These are phyloP conservation scores for Bryum argenteum DNA, from an alignment of 225 moss, liverwort and hornwort species.

Conservation along the genomic window DNA sequence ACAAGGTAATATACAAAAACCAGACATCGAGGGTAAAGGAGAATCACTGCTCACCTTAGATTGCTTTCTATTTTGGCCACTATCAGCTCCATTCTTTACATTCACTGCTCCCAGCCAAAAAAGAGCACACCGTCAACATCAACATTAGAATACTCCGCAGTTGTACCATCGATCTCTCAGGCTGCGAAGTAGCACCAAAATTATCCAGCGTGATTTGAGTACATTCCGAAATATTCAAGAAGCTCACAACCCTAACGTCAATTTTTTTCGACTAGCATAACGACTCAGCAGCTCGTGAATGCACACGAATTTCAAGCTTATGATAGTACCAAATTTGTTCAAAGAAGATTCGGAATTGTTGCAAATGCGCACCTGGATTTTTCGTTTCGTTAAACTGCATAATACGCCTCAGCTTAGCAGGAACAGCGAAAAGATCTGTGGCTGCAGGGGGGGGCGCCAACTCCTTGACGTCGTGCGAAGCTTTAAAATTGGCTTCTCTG, in stretches of 20 bases:
- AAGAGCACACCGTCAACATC: constrained; percentile 10
- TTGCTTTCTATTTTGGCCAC: constrained; percentile 38
- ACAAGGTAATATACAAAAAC: not conserved
- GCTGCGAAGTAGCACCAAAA: not conserved
- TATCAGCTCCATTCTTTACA: constrained; percentile 26
- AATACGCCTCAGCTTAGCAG: constrained; percentile 80
- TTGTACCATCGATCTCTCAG: constrained; percentile 10
- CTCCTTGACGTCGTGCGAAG: constrained; percentile 59
- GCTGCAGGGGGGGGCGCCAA: constrained; percentile 71
- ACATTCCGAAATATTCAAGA: not conserved
- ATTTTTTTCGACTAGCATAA: not conserved
- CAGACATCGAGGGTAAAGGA: not conserved
- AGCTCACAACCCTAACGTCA: not conserved
- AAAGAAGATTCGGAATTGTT: not conserved
- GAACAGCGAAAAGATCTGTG: constrained; percentile 66
- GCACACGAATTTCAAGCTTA: not conserved
- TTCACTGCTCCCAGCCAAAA: constrained; percentile 34
- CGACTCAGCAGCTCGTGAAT: not conserved
- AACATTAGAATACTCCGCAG: constrained; percentile 13
- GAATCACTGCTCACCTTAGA: constrained; percentile 28
- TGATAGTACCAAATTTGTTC: not conserved
- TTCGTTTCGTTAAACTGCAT: constrained; percentile 60
- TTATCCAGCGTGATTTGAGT: not conserved
- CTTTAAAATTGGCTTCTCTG: constrained; percentile 71
- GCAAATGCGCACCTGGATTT: constrained; percentile 25